Evolutionary conservation across 2,329 filamentous ascomycete species (phyloP), one percentile per base, ranked within the genome.

Genomic region (Ceratocystis eucalypticola): DNA sequence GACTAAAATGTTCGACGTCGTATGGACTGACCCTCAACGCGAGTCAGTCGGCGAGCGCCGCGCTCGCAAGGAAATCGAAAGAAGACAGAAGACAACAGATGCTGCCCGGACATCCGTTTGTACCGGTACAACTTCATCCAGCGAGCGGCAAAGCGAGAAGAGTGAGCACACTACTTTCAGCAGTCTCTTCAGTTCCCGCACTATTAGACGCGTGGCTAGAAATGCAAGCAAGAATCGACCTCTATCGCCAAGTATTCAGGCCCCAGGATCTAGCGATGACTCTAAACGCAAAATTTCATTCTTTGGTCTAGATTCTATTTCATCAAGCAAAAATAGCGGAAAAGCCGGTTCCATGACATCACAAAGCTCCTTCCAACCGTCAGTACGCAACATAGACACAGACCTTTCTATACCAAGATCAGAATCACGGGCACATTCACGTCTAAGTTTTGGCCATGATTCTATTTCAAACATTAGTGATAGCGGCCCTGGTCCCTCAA

Each of bases 1-100:
- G 28, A 45, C 28, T 25, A 61, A 66, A 57, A 85, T 85, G 82
- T 84, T 83, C 71, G 81, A 84, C 71, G 79, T 84, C 41, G 74
- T 82, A 61, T 85, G 82, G 82, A 81, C 80, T 3, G 82, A 84
- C 66, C 80, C 79, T 25, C 75, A 80, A 62, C 75, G 77, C 67
- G 80, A 84, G 73, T 76, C 78, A 7, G 77, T 84, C 17, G 80
- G 81, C 2, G 79, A 84, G 71, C 77, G 79, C 65, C 78, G 78
- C 17, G 76, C 78, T 1, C 78, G 77, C 61, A 84, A 82, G 70
- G 78, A 79, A 68, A 71, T 72, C 61, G 77, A 77, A 68, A 74
- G 72, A 25, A 71, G 72, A 28, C 50, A 64, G 46, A 75, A 73
- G 65, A 65, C 65, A 28, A 63, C 57, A n/a, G 71, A 73, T 17